A percentile compares a stretch with the other conserved stretches of the same genome.
Conservation (phyloP, 176 grass and related monocot species). For the Ananas comosus region DNA sequence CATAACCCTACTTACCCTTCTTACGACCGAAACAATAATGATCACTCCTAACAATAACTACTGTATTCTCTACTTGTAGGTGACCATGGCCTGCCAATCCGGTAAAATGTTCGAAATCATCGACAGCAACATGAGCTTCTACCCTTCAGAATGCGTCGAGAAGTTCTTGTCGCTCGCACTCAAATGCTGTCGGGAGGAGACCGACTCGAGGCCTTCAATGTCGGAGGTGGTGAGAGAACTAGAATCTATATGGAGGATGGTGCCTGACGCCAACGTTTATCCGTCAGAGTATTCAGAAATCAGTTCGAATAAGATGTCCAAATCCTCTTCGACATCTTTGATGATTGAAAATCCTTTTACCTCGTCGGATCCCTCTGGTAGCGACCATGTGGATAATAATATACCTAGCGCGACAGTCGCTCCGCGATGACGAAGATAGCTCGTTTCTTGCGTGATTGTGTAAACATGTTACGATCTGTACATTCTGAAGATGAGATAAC, state of each 20-base stretch:
- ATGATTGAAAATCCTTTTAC: conserved; percentile 18
- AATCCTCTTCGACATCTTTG: conserved; percentile 19
- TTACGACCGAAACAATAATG: neutral
- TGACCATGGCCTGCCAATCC: conserved; percentile 42
- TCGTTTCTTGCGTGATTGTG: neutral
- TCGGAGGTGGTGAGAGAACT: conserved; percentile 66
- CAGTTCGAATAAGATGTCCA: conserved; percentile 9
- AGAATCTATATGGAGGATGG: conserved; percentile 44
- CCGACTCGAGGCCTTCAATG: conserved; percentile 70
- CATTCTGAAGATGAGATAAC: too few species aligned
- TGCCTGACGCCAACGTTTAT: conserved; percentile 25
- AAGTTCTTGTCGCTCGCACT: conserved; percentile 57
- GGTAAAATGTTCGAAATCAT: conserved; percentile 43
- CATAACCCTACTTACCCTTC: neutral
- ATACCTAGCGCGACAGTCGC: neutral
- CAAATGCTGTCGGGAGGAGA: conserved; percentile 59
- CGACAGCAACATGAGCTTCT: conserved; percentile 40
- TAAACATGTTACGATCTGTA: too few species aligned
- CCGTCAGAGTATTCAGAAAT: conserved; percentile 2
- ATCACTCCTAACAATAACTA: neutral
- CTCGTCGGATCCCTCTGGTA: conserved; percentile 28
- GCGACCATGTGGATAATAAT: conserved; percentile 27
- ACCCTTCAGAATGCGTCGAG: conserved; percentile 34
- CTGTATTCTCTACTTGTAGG: conserved; percentile 40
- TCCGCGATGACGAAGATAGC: neutral